A percentile compares a stretch with the other conserved stretches of the same genome.
Evolutionary conservation across 2,329 filamentous ascomycete genomes (phyloP).

Genomic region (Dendrostoma leiphaemia): DNA sequence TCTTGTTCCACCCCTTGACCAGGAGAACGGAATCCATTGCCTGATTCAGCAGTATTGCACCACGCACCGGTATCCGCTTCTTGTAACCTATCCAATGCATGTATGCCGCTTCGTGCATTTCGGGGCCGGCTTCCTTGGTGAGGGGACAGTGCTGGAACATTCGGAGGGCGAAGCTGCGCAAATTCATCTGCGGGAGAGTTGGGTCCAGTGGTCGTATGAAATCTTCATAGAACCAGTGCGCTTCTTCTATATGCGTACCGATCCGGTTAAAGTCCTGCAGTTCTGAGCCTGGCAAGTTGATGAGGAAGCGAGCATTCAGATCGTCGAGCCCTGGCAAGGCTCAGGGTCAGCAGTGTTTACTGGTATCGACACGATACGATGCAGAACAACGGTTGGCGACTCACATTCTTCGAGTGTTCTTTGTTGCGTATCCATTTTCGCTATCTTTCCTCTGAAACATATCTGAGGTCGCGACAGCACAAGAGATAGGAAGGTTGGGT

Average conservation of each 20-base stretch:
- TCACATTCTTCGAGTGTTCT: conserved; percentile 20
- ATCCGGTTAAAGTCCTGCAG: conserved; percentile 87
- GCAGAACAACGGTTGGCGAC: background rate
- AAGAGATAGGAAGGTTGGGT: background rate
- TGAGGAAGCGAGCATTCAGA: conserved; percentile 95
- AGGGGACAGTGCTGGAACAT: conserved; percentile 95
- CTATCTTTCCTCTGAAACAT: conserved; percentile 13
- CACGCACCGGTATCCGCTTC: conserved; percentile 86
- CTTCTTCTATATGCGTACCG: conserved; percentile 98
- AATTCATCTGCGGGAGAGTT: conserved; percentile 76
- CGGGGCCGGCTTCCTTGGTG: conserved; percentile 74
- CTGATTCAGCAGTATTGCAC: conserved; percentile 88
- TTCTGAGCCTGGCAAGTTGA: conserved; percentile 92
- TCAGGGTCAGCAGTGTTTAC: conserved; percentile 16
- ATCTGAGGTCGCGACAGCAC: conserved; percentile 9
- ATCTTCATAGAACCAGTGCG: conserved; percentile 99
- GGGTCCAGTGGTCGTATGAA: conserved; percentile 92
- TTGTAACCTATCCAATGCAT: conserved; percentile 94
- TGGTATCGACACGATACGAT: conserved; percentile 7
- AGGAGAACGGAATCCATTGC: conserved; percentile 92
- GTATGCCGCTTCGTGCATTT: conserved; percentile 79
- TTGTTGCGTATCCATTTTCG: conserved; percentile 14
- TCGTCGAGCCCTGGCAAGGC: conserved; percentile 79
- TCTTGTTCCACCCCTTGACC: conserved; percentile 98
- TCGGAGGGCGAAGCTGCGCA: conserved; percentile 81